phyloP scores from a whole-genome alignment of 1,139 yeast genomes.

The Pichia sp. region DNA sequence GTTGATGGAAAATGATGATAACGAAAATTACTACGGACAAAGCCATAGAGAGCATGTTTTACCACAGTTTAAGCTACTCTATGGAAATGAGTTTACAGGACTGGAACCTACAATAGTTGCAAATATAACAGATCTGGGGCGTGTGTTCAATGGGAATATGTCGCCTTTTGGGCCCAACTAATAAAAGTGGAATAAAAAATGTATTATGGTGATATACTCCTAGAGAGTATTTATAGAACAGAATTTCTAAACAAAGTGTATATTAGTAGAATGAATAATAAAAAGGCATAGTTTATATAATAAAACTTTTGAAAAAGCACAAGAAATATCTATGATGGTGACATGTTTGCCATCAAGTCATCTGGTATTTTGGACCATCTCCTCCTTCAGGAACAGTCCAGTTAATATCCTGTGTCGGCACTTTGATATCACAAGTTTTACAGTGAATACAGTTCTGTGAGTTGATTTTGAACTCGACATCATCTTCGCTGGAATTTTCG shows the following conservation, averaged over 20 bases:
- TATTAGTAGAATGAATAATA: conserved; percentile 1
- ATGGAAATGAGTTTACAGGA: conserved; percentile 23
- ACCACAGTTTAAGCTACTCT: conserved; percentile 20
- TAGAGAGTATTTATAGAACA: not conserved
- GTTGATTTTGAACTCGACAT: conserved; percentile 81
- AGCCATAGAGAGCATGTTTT: not conserved
- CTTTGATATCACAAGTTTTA: conserved; percentile 96
- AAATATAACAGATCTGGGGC: conserved; percentile 27
- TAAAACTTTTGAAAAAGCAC: not conserved
- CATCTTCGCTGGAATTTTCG: conserved; percentile 39
- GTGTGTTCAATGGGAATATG: conserved; percentile 20
- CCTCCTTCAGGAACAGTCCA: conserved; percentile 99
- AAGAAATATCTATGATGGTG: not conserved
- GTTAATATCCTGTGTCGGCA: conserved; percentile 86
- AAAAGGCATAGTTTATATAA: not conserved
- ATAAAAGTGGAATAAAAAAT: not conserved
- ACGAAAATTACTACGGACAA: not conserved
- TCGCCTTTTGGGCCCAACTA: not conserved
- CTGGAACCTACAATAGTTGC: conserved; percentile 20
- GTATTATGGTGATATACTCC: no score
- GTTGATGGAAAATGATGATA: not conserved
- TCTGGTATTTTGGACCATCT: conserved; percentile 91
- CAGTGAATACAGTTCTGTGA: conserved; percentile 97
- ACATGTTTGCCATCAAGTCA: conserved; percentile 42
- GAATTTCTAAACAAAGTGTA: not conserved